Percentiles rank a stretch among this genome's conserved stretches.
Conservation (phyloP, 139 green algal species). For the Auxenochlorella pyrenoidosa region DNA sequence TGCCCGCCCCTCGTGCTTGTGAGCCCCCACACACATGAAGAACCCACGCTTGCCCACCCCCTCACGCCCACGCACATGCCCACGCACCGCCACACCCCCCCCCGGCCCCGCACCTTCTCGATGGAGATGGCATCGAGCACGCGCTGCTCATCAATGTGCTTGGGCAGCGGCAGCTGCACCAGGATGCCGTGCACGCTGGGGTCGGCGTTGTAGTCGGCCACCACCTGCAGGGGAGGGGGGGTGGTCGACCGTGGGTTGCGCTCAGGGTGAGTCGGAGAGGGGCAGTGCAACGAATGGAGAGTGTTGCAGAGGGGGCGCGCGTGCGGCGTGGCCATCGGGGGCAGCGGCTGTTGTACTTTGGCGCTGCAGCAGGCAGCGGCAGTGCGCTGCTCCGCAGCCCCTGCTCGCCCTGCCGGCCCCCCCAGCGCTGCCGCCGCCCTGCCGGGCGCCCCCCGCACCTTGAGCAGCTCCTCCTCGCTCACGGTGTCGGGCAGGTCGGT, state of each 20-base stretch:
- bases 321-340: no score
- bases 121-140: conserved; percentile 86
- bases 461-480: conserved; percentile 91
- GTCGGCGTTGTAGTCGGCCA: conserved; percentile 83
- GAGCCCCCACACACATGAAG: no score
- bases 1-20: no score
- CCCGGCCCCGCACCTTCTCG: conserved; percentile 69
- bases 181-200: conserved; percentile 88
- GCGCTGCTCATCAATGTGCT: conserved; percentile 81
- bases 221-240: conserved; percentile 56
- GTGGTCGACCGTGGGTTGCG: no score
- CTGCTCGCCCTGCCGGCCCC: background rate
- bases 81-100: no score
- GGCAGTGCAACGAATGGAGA: background rate
- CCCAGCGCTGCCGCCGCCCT: background rate
- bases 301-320: background rate
- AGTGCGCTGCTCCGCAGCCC: background rate
- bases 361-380: no score
- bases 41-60: no score
- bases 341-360: no score
- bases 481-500: conserved; percentile 87
- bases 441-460: conserved; percentile 36
- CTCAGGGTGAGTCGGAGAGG: background rate
- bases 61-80: no score
- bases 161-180: conserved; percentile 89